Evolutionary conservation across 495 filamentous ascomycete genomes (phyloP), one percentile per base, ranked within the genome.

Genomic region (Hyphodiscus hymeniophilus): DNA sequence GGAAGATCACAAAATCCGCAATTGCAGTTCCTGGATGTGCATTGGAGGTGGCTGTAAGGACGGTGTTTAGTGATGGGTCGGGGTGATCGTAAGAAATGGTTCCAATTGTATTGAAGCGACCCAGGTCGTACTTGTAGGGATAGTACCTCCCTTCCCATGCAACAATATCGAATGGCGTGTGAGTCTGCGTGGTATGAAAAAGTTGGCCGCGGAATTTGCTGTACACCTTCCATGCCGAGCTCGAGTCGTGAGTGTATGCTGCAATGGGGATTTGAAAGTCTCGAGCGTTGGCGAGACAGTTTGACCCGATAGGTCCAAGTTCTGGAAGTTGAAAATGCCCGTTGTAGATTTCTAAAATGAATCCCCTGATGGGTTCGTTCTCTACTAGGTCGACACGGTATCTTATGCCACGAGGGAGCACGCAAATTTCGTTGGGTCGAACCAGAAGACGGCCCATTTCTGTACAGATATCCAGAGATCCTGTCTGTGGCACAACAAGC

Each of bases 91-190:
- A 85, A 15, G 76, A 82, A 51, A 87, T 76, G 24, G 72, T 77
- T 42, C 84, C 85, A 26, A 91, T 79, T 39, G 81, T 82, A 66
- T 81, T 85, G 73, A 91, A 94, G 40, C 82, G 79, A 3, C 77
- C 82, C 0, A 94, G 75, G 61, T 92, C 87, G 68, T 94, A 94
- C 61, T 94, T 94, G 75, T 83, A 91, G 0, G 87, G 87, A 15
- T 71, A 56, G 85, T 83, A 62, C 26, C 26, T 88, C 89, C 55
- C 68, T 71, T 38, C 82, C 87, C 87, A 94, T n/a, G 84, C 84
- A 7, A 91, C 87, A 0, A 94, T 75, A 56, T 94, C 85, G 54
- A 91, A 94, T 7, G 87, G 87, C 0, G 78, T 82, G 62, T 89
- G 86, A 11, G 65, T 60, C 66, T 89, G 87, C 39, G 70, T 70